Base-by-base conservation (phyloP, 2,329 filamentous ascomycete genomes). In the Penicillium sp. region DNA sequence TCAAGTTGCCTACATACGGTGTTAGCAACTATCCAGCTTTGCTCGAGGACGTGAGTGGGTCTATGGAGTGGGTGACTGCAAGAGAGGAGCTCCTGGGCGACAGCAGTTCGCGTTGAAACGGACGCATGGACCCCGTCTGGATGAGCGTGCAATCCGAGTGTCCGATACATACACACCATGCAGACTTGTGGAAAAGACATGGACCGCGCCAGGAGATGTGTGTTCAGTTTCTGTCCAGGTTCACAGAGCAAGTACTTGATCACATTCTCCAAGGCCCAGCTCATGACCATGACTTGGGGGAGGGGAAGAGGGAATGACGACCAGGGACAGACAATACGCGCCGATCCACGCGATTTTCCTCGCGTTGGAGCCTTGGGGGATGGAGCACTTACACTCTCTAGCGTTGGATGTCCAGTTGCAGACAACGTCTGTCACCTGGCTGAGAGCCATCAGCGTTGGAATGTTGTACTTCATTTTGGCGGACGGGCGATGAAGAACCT, bases 381-480 rank as follows among this genome's bases (percentile, higher is more conserved):
- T 39, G 12, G 35, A 34, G 31, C 4, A 66, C 73, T 60, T 66
- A 77, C 75, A 73, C 20, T 73, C 66, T 56, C 68, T 60, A 25
- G 71, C 71, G 56, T 73, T 66, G 20, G 38, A 51, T 15, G 62
- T 67, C 66, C 66, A 68, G 52, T 60, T 57, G 67, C 65, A 65
- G 61, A 69, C 57, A 67, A 72, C 50, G 55, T 66, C 48, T 61
- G 65, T 68, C 14, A 68, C 67, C 53, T 68, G 70, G 63, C 67
- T 66, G 54, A 78, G 63, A 38, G 71, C 71, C 69, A 78, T 63
- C 42, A 79, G 66, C 7, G 75, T 75, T 58, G 68, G 69, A 55
- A 77, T 70, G 43, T 72, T 72, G 65, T 79, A 79, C 63, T 66
- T 76, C 70, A 73, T 69, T 60, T 65, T 69, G 60, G n/a, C 60